Evolutionary conservation across 768 basidiomycete species (phyloP).

Genomic region (Naganishia vishniacii): DNA sequence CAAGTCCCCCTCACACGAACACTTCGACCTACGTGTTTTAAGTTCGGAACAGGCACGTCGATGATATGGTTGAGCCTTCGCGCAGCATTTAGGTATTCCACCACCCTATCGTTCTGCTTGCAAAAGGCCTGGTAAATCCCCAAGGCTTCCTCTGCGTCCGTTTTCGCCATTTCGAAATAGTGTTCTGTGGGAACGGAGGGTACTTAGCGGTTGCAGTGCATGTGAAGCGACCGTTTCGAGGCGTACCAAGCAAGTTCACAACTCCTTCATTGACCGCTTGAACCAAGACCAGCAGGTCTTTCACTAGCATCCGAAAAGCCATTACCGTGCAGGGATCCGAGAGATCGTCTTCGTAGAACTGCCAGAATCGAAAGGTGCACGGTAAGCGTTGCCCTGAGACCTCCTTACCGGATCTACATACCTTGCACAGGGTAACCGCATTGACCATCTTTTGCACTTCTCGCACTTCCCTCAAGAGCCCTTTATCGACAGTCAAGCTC

Average conservation of each 20-base stretch:
- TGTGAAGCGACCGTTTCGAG: background rate
- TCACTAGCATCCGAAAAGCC: conserved; percentile 86
- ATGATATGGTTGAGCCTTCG: conserved; percentile 87
- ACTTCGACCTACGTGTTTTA: conserved; percentile 69
- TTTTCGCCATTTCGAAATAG: conserved; percentile 95
- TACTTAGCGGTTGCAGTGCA: background rate
- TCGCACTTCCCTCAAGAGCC: conserved; percentile 83
- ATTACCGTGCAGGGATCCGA: conserved; percentile 85
- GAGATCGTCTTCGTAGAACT: conserved; percentile 92
- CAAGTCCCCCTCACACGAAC: too few species aligned
- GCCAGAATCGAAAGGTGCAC: conserved; percentile 2
- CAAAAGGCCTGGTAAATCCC: conserved; percentile 89
- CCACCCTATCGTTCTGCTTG: conserved; percentile 78
- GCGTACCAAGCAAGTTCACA: conserved; percentile 54
- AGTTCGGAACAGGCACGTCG: conserved; percentile 86
- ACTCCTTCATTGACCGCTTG: conserved; percentile 94
- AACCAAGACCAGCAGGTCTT: conserved; percentile 89
- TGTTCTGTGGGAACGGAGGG: conserved; percentile 57
- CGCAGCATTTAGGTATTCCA: conserved; percentile 86
- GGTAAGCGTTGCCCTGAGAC: background rate
- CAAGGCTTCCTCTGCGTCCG: conserved; percentile 81
- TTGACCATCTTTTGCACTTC: conserved; percentile 87
- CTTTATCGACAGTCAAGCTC: conserved; percentile 91
- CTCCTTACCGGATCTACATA: conserved; percentile 51
- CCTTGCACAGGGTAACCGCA: conserved; percentile 76